These are phyloP conservation scores for Cymbopogon citratus DNA, from an alignment of 176 grass and related monocot genomes.

Conservation along the genomic window DNA sequence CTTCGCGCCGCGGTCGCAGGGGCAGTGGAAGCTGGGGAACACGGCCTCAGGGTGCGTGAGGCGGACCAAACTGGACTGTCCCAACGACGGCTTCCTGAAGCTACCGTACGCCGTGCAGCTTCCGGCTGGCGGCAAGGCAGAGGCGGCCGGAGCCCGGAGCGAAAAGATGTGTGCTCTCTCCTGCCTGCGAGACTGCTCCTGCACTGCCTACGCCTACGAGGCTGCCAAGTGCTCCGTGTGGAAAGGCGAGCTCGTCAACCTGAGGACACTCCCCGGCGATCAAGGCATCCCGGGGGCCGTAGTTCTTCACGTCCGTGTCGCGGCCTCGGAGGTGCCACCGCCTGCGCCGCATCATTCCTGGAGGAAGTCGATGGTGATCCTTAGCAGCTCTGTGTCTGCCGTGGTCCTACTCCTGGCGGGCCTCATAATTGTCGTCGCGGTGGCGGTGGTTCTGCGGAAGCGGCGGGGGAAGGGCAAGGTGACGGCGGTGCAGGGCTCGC, in stretches of 20 bases:
- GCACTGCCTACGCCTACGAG: slow-evolving; percentile 30
- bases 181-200: slow-evolving; percentile 38
- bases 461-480: slow-evolving; percentile 34
- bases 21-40: slow-evolving; percentile 30
- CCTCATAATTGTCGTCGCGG: background rate
- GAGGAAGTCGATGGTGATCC: slow-evolving; percentile 38
- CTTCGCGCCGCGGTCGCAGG: slow-evolving; percentile 21
- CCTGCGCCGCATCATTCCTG: slow-evolving; percentile 6
- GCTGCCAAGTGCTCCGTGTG: slow-evolving; percentile 29
- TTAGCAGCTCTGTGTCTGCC: background rate
- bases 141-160: slow-evolving; percentile 16
- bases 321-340: slow-evolving; percentile 28
- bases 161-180: slow-evolving; percentile 29
- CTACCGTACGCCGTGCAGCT: slow-evolving; percentile 30
- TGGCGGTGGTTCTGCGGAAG: slow-evolving; percentile 19
- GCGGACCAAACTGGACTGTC: slow-evolving; percentile 17
- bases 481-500: slow-evolving; percentile 34
- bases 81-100: slow-evolving; percentile 31
- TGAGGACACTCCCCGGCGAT: background rate
- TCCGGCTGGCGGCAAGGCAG: slow-evolving; percentile 12
- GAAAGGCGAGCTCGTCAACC: slow-evolving; percentile 31
- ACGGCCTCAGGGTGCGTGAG: slow-evolving; percentile 33
- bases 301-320: slow-evolving; percentile 36
- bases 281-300: background rate
- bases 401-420: slow-evolving; percentile 31